Evolutionary conservation across 1,139 yeast genomes (phyloP).

Genomic region (Fermentozyma sake): DNA sequence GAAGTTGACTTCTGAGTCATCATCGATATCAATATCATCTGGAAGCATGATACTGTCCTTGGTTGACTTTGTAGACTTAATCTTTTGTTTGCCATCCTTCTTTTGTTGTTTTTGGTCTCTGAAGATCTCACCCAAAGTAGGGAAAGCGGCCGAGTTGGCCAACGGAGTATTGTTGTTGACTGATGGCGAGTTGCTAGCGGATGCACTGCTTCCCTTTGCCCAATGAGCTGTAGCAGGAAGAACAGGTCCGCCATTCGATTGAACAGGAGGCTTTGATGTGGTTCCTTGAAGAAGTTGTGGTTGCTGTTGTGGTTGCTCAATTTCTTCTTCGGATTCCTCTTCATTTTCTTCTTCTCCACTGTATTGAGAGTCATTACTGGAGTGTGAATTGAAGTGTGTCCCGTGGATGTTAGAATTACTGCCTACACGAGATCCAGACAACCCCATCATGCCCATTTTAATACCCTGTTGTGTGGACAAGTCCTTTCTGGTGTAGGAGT

Average conservation of each 20-base stretch:
- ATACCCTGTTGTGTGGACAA: slow-evolving; percentile 76
- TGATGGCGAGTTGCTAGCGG: slow-evolving; percentile 32
- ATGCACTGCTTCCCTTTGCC: slow-evolving; percentile 36
- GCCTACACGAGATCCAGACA: slow-evolving; percentile 14
- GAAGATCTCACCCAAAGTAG: slow-evolving; percentile 65
- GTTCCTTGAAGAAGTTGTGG: slow-evolving; percentile 4
- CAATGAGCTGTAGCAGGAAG: slow-evolving; percentile 59
- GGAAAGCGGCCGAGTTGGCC: slow-evolving; percentile 61
- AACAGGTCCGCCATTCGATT: slow-evolving; percentile 25
- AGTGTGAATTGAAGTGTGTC: slow-evolving; percentile 6
- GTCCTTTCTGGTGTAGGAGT: slow-evolving; percentile 90
- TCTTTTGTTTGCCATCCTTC: slow-evolving; percentile 27
- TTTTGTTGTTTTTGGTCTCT: slow-evolving; percentile 37
- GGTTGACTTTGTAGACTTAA: slow-evolving; percentile 18
- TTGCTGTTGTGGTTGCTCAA: slow-evolving; percentile 4
- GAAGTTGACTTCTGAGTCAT: slow-evolving; percentile 32
- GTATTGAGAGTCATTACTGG: slow-evolving; percentile 5
- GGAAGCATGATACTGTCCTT: slow-evolving; percentile 27
- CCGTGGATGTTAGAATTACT: slow-evolving; percentile 11
- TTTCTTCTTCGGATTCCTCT: slow-evolving; percentile 10
- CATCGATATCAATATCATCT: slow-evolving; percentile 41
- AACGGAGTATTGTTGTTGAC: slow-evolving; percentile 33
- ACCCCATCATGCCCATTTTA: slow-evolving; percentile 50
- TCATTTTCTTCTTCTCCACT: slow-evolving; percentile 20
- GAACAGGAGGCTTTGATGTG: slow-evolving; percentile 6